Percentiles rank a stretch among this genome's conserved stretches.
These are phyloP conservation scores for Cordyceps farinosa DNA, from an alignment of 2,329 filamentous ascomycete genomes.

Conservation along the genomic window DNA sequence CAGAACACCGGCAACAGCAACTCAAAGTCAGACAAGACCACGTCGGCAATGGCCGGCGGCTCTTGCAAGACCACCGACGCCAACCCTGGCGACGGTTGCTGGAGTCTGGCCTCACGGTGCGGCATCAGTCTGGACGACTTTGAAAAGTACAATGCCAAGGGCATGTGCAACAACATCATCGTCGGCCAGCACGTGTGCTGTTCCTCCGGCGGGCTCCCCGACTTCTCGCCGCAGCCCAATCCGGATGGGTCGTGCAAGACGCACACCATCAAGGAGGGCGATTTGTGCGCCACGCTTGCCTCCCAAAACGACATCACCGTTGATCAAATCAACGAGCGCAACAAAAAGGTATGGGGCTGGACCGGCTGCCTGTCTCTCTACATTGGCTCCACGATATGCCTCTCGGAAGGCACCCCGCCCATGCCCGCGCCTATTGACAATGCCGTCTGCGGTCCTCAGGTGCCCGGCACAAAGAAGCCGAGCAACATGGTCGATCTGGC, in stretches of 20 bases:
- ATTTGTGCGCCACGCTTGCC: neutral
- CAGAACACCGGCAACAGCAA: neutral
- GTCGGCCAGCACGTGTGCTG: slow-evolving; percentile 6
- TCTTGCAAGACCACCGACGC: neutral
- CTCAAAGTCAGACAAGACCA: neutral
- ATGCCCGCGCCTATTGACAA: slow-evolving; percentile 28
- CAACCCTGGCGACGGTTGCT: neutral
- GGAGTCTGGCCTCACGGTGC: neutral
- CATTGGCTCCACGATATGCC: slow-evolving; percentile 20
- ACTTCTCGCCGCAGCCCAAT: slow-evolving; percentile 2
- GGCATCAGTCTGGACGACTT: neutral
- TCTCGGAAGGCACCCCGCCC: slow-evolving; percentile 25
- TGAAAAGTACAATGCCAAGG: neutral
- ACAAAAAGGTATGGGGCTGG: slow-evolving; percentile 26
- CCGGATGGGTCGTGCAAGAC: slow-evolving; percentile 6
- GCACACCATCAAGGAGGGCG: neutral
- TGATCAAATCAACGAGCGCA: neutral
- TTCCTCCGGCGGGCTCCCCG: neutral
- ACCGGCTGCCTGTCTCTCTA: slow-evolving; percentile 22
- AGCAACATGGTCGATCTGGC: slow-evolving; percentile 27
- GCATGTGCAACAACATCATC: neutral
- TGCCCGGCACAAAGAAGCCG: slow-evolving; percentile 30
- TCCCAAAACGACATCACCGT: neutral
- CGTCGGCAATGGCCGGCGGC: neutral
- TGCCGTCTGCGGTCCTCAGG: slow-evolving; percentile 42